Evolutionary conservation across 352 stramenopile genomes (phyloP).

Genomic region (Phytophthora nicotianae): DNA sequence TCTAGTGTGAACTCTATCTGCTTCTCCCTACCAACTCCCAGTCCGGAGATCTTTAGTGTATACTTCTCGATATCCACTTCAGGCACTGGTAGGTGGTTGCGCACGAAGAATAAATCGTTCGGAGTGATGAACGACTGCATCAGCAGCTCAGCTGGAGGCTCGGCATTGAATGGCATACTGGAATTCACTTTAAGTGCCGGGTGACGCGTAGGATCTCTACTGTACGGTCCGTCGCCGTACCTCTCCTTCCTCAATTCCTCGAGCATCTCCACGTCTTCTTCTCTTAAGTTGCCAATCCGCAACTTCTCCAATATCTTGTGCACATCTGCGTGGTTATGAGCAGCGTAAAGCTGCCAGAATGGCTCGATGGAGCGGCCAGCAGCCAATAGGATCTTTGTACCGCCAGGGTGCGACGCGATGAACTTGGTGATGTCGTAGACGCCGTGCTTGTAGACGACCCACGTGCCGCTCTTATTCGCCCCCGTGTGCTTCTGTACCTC

Average conservation of each 20-base stretch:
- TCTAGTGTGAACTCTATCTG: conserved; percentile 58
- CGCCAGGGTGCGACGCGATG: conserved; percentile 93
- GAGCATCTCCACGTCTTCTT: conserved; percentile 88
- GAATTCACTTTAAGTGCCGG: conserved; percentile 92
- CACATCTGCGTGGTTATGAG: conserved; percentile 94
- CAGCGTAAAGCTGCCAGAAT: conserved; percentile 97
- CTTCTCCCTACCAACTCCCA: conserved; percentile 57
- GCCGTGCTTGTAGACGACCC: conserved; percentile 93
- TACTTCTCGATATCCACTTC: conserved; percentile 72
- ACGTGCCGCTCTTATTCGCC: conserved; percentile 80
- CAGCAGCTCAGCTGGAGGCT: conserved; percentile 92
- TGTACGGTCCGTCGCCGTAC: conserved; percentile 93
- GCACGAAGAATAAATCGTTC: conserved; percentile 96
- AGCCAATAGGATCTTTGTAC: conserved; percentile 90
- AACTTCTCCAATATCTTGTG: conserved; percentile 92
- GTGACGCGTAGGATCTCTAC: conserved; percentile 89
- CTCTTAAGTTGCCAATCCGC: conserved; percentile 89
- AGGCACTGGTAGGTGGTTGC: conserved; percentile 98
- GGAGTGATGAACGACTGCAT: conserved; percentile 96
- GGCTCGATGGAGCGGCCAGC: conserved; percentile 88
- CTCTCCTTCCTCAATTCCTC: conserved; percentile 82
- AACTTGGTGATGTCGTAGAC: conserved; percentile 99
- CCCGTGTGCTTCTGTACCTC: conserved; percentile 79
- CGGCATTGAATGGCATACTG: conserved; percentile 95
- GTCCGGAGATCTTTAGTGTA: conserved; percentile 68